phyloP scores from a whole-genome alignment of 345 rosid species.

The Melaleuca quinquenervia region DNA sequence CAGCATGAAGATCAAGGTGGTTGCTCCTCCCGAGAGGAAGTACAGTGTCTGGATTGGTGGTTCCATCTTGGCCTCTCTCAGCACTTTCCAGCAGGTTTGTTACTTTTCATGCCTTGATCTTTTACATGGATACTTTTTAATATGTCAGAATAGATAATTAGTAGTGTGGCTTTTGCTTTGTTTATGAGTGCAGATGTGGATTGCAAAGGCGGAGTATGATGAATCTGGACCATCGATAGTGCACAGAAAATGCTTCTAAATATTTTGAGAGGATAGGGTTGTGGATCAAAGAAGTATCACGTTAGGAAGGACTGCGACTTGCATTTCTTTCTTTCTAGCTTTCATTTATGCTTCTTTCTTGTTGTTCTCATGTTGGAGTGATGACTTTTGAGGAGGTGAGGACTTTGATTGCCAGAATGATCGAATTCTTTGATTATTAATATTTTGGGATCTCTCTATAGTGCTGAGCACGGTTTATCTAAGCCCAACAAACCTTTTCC shows the following conservation, averaged over 20 bases:
- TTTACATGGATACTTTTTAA: not conserved
- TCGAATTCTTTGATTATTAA: conserved; percentile 23
- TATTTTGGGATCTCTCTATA: not conserved
- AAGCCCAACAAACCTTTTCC: not conserved
- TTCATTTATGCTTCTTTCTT: conserved; percentile 12
- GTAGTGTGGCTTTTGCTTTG: not conserved
- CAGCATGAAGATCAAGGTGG: conserved; percentile 97
- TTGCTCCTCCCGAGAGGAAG: conserved; percentile 87
- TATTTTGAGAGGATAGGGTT: not conserved
- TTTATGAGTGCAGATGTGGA: conserved; percentile 67
- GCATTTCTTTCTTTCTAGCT: conserved; percentile 13
- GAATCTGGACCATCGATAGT: conserved; percentile 94
- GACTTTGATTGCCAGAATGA: conserved; percentile 14
- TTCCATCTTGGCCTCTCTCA: conserved; percentile 84
- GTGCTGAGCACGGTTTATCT: not conserved
- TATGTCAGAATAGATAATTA: not conserved
- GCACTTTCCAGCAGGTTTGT: conserved; percentile 88
- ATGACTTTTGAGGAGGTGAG: conserved; percentile 23
- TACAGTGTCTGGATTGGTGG: conserved; percentile 97
- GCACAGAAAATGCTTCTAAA: conserved; percentile 89
- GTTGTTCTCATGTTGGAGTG: conserved; percentile 26
- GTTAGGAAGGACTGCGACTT: conserved; percentile 6
- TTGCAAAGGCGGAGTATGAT: conserved; percentile 86
- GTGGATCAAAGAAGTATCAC: conserved; percentile 1
- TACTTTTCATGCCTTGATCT: not conserved